A percentile compares a stretch with the other conserved stretches of the same genome.
Evolutionary conservation across 306 rosid species (phyloP).

Genomic region (Lathyrus oleraceus): DNA sequence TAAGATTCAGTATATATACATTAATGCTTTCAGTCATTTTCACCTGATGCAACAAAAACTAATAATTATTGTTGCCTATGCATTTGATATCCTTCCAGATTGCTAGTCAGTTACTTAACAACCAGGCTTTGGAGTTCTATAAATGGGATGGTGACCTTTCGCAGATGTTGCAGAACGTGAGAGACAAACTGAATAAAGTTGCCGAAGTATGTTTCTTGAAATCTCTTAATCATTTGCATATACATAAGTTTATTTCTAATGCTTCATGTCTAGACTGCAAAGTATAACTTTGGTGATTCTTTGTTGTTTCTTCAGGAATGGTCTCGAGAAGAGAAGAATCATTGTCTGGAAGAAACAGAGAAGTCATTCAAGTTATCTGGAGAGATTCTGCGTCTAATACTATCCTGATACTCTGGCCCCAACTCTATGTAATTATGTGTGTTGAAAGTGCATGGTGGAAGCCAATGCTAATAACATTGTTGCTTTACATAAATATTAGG

Average conservation of each 20-base stretch:
- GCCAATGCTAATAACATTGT: constrained; percentile 34
- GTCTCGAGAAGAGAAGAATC: constrained; percentile 95
- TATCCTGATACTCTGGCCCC: constrained; percentile 47
- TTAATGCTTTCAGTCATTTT: background rate
- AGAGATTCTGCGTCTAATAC: constrained; percentile 86
- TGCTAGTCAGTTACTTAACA: constrained; percentile 63
- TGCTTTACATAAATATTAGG: too few relatives aligned
- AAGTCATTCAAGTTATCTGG: constrained; percentile 88
- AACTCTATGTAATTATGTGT: constrained; percentile 16
- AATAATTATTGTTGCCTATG: background rate
- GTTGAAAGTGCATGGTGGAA: constrained; percentile 29
- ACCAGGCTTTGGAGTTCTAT: constrained; percentile 81
- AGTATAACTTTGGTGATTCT: background rate
- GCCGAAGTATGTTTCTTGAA: constrained; percentile 60
- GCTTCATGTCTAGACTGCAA: background rate
- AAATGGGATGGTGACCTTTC: constrained; percentile 91
- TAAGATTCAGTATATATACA: constrained; percentile 4
- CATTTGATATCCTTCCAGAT: constrained; percentile 22
- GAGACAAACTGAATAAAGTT: constrained; percentile 86
- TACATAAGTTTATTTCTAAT: constrained; percentile 3
- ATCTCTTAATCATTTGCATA: constrained; percentile 14
- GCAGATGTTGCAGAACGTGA: constrained; percentile 79
- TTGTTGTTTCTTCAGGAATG: constrained; percentile 56
- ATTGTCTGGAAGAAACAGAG: constrained; percentile 92
- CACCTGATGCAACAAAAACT: constrained; percentile 8